These are phyloP conservation scores for Heliamphora pulchella DNA, from an alignment of 179 eudicot genomes.

Conservation along the genomic window DNA sequence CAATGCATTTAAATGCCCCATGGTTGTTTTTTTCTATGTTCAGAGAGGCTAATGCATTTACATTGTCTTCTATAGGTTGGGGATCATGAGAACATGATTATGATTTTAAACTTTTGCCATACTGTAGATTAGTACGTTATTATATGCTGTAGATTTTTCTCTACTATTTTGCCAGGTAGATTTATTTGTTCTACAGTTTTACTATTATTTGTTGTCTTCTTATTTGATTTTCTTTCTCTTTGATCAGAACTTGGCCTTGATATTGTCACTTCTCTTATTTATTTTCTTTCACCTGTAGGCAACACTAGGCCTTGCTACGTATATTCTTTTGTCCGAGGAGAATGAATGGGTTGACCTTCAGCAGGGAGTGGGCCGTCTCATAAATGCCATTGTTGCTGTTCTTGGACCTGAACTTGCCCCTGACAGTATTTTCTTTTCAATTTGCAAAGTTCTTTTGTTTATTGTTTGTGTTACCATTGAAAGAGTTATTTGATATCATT, in stretches of 20 bases:
- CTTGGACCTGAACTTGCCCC: slow-evolving; percentile 98
- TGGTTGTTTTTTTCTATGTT: neutral
- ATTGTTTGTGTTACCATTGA: neutral
- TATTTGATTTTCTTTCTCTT: slow-evolving; percentile 1
- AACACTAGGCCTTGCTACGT: slow-evolving; percentile 87
- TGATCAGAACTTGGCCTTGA: neutral
- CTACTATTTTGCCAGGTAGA: too few species aligned
- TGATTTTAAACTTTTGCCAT: neutral
- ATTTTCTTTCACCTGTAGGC: slow-evolving; percentile 41
- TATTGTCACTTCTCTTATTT: slow-evolving; percentile 10
- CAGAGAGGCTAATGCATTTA: neutral
- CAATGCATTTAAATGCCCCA: neutral
- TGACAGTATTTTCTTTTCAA: slow-evolving; percentile 94
- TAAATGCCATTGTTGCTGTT: slow-evolving; percentile 97
- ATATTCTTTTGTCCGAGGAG: slow-evolving; percentile 80
- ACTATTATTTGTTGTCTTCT: neutral
- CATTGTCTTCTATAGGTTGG: neutral
- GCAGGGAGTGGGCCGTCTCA: slow-evolving; percentile 90
- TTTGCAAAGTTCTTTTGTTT: slow-evolving; percentile 71
- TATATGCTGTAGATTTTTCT: too few species aligned
- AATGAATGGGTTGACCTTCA: slow-evolving; percentile 91
- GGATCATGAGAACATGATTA: neutral
- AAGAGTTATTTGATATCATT: neutral
- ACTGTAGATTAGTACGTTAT: slow-evolving; percentile 3
- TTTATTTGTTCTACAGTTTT: too few species aligned